Base-by-base conservation (phyloP, 2,329 filamentous ascomycete genomes). In the Apiospora koreana region DNA sequence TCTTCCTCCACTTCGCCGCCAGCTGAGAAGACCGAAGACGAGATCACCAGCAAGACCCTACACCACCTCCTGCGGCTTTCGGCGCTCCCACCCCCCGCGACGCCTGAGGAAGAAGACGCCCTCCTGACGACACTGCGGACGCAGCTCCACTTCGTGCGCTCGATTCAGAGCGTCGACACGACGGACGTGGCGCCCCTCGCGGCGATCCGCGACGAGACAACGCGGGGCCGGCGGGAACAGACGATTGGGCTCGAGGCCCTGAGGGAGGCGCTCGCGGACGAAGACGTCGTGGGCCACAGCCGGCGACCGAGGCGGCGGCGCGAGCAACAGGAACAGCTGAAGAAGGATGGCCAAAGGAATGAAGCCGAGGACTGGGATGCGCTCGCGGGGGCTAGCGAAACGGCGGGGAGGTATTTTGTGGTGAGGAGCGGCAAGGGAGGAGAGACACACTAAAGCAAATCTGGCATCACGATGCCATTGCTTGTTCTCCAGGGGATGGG, bases 71-170 rank as follows among this genome's bases (percentile, higher is more conserved):
- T 98, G 45, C 93, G 93, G 23, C 91, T 98, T 48, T 97, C 95
- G 4, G 95, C 95, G 18, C 91, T 99, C 0, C 94, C 95, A 0
- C 86, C 87, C 1, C 94, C 95, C 0, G 82, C 85, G 23, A 85
- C 85, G 1, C 74, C 83, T 1, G 85, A 85, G 68, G 91, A 94
- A 75, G 92, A 97, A 79, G 76, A 83, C 0, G 82, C 85, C 35
- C 94, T 97, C 89, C 86, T 97, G 3, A 79, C 87, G 28, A 95
- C 92, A 1, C 86, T 99, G 1, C 87, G 91, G 68, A 90, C 92
- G 42, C 96, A 99, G 79, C 88, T 99, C 0, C 92, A 93, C 77
- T 99, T 99, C 78, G 94, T 98, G n/a, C 91, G 89, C 72, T 89
- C 94, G 72, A 91, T 98, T 25, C 95, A 97, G 77, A 84, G 86